Evolutionary conservation across 31 red algal species (phyloP), one percentile per base, ranked within the genome.

Genomic region (Asparagopsis taxiformis): DNA sequence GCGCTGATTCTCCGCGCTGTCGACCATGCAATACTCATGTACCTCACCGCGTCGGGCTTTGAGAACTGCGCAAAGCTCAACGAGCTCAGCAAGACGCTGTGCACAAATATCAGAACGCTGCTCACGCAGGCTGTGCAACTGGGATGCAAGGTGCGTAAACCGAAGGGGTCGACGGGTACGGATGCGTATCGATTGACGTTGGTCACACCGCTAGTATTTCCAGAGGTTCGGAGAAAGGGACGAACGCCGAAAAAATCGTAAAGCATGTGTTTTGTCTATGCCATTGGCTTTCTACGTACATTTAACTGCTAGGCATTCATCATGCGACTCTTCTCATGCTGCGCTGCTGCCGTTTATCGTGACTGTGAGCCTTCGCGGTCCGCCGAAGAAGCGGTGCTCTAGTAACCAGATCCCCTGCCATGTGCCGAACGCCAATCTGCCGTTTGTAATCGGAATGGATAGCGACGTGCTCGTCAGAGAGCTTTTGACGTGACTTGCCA

Each of bases 341-440:
- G 32, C 60, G 25, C 50, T 24, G 26, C 55, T 65, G 8, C 85
- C 85, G 38, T 89, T 79, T 24, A 89, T 46, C 3, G 85, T 89
- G 53, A 74, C 74, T 32, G 74, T 61, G 15, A 89, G 50, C 22
- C 67, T 65, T 34, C 85, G 53, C 1, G 74, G 67, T 20, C 85
- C 85, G 21, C 85, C 85, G 31, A 60, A 65, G 41, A 89, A 79
- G 31, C 85, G 74, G 53, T 89, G 85, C 38, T 89, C 85, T 1
- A 89, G 62, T 2, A 89, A 51, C 88, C 88, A 93, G 28, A 85
- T 79, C 11, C 89, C 89, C 61, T 93, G 89, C 89, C 89, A 93
- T 36, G 89, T 93, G 2, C 89, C 89, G 13, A 93, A 74, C 17
- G 89, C 72, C 51, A 93, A 79, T 5, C 60, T 23, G 1, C 89